Evolutionary conservation across 495 filamentous ascomycete genomes (phyloP), one percentile per base, ranked within the genome.

Genomic region (Talaromyces nanjingensis): DNA sequence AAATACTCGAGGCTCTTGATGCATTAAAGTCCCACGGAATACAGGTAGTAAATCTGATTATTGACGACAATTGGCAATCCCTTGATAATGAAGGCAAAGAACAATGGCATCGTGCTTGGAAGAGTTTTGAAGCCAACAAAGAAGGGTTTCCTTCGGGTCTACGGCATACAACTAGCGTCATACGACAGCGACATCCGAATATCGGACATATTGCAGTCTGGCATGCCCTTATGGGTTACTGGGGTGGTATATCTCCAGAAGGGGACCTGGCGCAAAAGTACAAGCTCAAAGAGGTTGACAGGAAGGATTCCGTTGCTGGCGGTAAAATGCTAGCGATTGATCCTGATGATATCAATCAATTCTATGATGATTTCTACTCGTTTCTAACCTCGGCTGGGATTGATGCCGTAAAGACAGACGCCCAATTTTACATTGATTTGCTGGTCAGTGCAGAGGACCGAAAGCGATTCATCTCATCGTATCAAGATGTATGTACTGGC

Each of bases 11-110:
- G 31, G 91, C 93, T 12, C 77, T 98, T 9, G 83, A 90, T 65
- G 77, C 80, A 1, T 76, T 98, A 54, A 84, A 88, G 33, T 75
- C 86, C 20, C 82, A 90, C 59, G 85, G 86, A 1, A 90, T 98
- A 67, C 84, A 86, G 11, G 80, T 97, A 47, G 85, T 86, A 3
- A 92, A 86, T 65, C 75, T 98, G 1, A 96, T 97, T 63, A 94
- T 97, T 61, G 93, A 98, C 67, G 94, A 98, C 70, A 96, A 96
- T 68, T 98, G 94, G 94, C 94, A 98, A 74, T 83, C 88, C 20
- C 79, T 96, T 34, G 79, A 89, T 63, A 84, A 81, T 75, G 66
- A 84, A 73, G 73, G 73, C n/a, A 65, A 77, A 24, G 70, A 72
- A 9, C 80, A 86, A 67, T 83, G 86, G 68, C 65, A 75, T 33